Conservation (phyloP, 352 stramenopile species). For the Globisporangium acanthophoron region DNA sequence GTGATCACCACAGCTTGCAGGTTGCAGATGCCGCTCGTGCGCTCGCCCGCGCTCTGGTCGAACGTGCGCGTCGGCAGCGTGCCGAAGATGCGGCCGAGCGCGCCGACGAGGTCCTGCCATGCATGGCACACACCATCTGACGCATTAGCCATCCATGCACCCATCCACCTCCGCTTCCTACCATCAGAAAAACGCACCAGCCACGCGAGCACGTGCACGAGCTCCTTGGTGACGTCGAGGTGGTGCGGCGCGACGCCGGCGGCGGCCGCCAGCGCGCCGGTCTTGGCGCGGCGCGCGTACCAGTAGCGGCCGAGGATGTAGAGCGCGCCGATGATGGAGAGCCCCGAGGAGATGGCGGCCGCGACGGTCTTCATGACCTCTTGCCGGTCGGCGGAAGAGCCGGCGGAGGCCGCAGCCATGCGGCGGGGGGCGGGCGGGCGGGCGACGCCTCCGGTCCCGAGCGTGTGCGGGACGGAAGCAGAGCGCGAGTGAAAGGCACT, state of each 20-base stretch:
- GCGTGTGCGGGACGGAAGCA: background rate
- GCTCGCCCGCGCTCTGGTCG: slow-evolving; percentile 43
- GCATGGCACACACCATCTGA: no score
- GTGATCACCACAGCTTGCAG: slow-evolving; percentile 76
- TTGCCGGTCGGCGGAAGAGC: slow-evolving; percentile 3
- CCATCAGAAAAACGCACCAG: slow-evolving; percentile 26
- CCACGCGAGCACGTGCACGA: slow-evolving; percentile 83
- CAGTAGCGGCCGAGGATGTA: slow-evolving; percentile 85
- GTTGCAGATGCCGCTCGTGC: slow-evolving; percentile 56
- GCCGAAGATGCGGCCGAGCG: slow-evolving; percentile 63
- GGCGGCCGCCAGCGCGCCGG: slow-evolving; percentile 18
- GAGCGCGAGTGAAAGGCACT: background rate
- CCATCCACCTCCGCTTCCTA: background rate
- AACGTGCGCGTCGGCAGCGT: slow-evolving; percentile 64
- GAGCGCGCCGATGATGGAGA: slow-evolving; percentile 73
- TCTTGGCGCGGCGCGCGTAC: slow-evolving; percentile 53
- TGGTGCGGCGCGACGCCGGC: slow-evolving; percentile 29
- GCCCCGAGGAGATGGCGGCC: slow-evolving; percentile 60
- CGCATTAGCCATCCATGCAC: background rate
- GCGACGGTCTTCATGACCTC: slow-evolving; percentile 38
- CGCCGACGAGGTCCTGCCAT: slow-evolving; percentile 60
- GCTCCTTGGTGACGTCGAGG: slow-evolving; percentile 79
- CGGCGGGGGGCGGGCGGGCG: background rate
- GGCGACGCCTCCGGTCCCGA: background rate
- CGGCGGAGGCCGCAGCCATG: background rate